These are phyloP conservation scores for Dictyophora rubrovolvata DNA, from an alignment of 768 basidiomycete genomes.

Conservation along the genomic window DNA sequence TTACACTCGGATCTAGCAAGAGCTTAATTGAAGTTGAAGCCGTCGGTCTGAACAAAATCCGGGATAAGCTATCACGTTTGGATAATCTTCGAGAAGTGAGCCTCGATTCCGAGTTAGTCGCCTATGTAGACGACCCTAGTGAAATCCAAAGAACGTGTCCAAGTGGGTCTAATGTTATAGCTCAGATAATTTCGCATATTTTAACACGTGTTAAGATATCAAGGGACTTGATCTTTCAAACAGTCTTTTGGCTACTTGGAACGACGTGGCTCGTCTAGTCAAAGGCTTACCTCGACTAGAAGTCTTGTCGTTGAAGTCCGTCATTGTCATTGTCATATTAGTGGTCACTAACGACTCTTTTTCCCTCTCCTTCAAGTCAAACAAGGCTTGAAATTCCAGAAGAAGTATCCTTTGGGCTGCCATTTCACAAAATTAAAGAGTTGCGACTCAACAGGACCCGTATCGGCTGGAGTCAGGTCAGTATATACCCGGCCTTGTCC, in stretches of 20 bases:
- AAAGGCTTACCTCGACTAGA: conserved; percentile 51
- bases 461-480: conserved; percentile 60
- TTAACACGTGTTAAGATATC: conserved; percentile 38
- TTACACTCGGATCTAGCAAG: conserved; percentile 71
- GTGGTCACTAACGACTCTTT: conserved; percentile 11
- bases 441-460: conserved; percentile 68
- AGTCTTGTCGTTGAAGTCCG: conserved; percentile 72
- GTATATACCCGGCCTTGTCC: neutral
- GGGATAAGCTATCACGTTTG: conserved; percentile 56
- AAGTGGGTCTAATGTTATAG: conserved; percentile 38
- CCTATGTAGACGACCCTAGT: conserved; percentile 36
- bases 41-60: conserved; percentile 70
- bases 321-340: conserved; percentile 12
- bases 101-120: conserved; percentile 58
- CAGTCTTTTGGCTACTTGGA: conserved; percentile 67
- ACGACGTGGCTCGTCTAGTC: conserved; percentile 51
- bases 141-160: conserved; percentile 50
- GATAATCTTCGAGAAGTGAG: conserved; percentile 68
- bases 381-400: conserved; percentile 44
- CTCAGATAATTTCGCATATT: conserved; percentile 4
- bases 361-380: conserved; percentile 34
- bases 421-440: conserved; percentile 48
- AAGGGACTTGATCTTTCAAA: conserved; percentile 74
- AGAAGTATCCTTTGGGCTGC: neutral
- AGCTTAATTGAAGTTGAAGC: conserved; percentile 82